Percentiles rank a stretch among this genome's conserved stretches.
Evolutionary conservation across 805 yeast species (phyloP).

Genomic region (Saturnispora hagleri): DNA sequence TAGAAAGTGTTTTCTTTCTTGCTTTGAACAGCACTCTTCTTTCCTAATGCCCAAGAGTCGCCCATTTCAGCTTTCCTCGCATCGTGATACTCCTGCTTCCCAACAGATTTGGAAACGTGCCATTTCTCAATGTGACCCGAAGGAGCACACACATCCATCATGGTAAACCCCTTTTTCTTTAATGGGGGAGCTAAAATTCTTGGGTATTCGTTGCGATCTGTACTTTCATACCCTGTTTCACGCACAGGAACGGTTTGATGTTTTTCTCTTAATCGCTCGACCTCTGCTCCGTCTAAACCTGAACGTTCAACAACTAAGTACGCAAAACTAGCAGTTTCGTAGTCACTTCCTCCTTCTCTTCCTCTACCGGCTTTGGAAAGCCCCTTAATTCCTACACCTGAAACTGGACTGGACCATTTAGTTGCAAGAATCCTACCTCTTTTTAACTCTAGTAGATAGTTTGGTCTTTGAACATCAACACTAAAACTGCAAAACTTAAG

Average conservation of each 20-base stretch:
- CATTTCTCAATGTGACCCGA: conserved; percentile 78
- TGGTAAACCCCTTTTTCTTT: conserved; percentile 76
- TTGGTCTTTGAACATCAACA: conserved; percentile 68
- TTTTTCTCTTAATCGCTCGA: conserved; percentile 14
- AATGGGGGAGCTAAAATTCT: conserved; percentile 63
- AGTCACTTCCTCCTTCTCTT: conserved; percentile 59
- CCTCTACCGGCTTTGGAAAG: conserved; percentile 61
- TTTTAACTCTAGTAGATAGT: conserved; percentile 72
- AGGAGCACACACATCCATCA: conserved; percentile 69
- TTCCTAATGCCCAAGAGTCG: conserved; percentile 76
- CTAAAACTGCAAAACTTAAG: conserved; percentile 69
- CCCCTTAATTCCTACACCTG: conserved; percentile 45
- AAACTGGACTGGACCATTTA: conserved; percentile 53
- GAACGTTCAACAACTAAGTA: conserved; percentile 67
- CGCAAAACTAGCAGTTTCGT: conserved; percentile 63
- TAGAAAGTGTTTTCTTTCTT: conserved; percentile 26
- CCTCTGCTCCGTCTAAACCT: conserved; percentile 26
- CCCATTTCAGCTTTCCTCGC: conserved; percentile 81
- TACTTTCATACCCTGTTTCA: conserved; percentile 22
- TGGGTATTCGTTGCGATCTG: conserved; percentile 45
- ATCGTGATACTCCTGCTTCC: conserved; percentile 73
- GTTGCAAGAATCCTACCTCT: conserved; percentile 69
- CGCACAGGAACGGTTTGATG: conserved; percentile 14
- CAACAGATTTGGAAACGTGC: conserved; percentile 73
- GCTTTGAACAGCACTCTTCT: conserved; percentile 40